Base-by-base conservation (phyloP, 1,284 basidiomycete species). In the Cryptococcus floricola region DNA sequence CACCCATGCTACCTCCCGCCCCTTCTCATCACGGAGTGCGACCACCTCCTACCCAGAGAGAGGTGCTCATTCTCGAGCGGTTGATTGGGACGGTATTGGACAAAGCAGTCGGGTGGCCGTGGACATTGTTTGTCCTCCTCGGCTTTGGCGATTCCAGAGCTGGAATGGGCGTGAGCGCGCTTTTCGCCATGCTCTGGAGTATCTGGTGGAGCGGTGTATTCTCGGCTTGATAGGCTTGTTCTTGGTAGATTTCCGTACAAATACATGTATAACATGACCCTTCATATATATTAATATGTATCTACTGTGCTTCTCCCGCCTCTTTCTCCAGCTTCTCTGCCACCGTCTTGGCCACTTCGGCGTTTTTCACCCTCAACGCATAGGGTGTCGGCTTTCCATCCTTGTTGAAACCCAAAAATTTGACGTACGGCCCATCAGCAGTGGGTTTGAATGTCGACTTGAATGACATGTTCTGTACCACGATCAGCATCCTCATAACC, bases 251-350 rank as follows among this genome's bases (percentile, higher is more conserved):
- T n/a, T 14, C 18, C 37, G 34, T 18, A 31, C 13, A 27, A 38
- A 6, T 48, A 14, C 16, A 18, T 48, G 28, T n/a, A 34, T 34
- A n/a, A 8, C 4, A n/a, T 18, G n/a, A 7, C 12, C 31, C 39
- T n/a, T 3, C 19, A 38, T 27, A 28, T 49, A 31, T 49, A 37
- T 19, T 18, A 14, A 53, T 38, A 16, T 28, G 41, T 31, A 39
- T 43, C 14, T 19, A 25, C 16, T 34, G 31, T 34, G 31, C 31
- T 13, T 55, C 60, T 50, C 63, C 79, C 13, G 87, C 81, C 74
- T 90, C 87, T 61, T 81, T 81, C 34, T 86, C 83, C 23, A 90
- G 68, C 10, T 81, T 83, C 16, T 79, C 79, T 62, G 84, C 84
- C 59, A 89, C 73, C 45, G 81, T 81, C 37, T 63, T 74, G 0